Percentiles rank a stretch among this genome's conserved stretches.
Evolutionary conservation across 106 monocot species (phyloP).

Genomic region (Dioscorea dumetorum): DNA sequence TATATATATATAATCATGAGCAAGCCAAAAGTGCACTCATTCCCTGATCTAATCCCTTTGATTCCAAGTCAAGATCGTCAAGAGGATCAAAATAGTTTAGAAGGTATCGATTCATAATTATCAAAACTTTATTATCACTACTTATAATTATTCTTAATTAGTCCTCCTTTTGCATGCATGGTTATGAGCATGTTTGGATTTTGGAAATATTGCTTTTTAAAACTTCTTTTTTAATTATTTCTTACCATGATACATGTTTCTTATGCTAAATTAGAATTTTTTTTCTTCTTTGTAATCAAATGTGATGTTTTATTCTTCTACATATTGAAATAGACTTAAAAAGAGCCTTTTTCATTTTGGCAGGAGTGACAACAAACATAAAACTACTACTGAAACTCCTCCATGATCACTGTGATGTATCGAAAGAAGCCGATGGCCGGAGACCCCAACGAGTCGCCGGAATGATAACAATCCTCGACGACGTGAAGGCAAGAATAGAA

Average conservation of each 20-base stretch:
- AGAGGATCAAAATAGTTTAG: not conserved
- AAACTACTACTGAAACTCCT: slow-evolving; percentile 37
- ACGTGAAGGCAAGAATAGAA: slow-evolving; percentile 31
- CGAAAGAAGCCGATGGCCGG: slow-evolving; percentile 11
- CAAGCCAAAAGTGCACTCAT: not conserved
- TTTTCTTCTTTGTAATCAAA: too few species aligned
- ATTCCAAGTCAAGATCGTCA: not conserved
- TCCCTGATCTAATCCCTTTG: not conserved
- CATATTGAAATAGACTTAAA: too few species aligned
- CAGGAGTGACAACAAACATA: slow-evolving; percentile 33
- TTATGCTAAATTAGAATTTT: not conserved
- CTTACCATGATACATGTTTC: not conserved
- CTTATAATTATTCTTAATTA: too few species aligned
- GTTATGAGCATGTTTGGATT: too few species aligned
- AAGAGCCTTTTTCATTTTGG: too few species aligned
- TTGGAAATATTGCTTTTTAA: too few species aligned
- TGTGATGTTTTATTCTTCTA: too few species aligned
- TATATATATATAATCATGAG: not conserved
- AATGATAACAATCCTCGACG: slow-evolving; percentile 44
- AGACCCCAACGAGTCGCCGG: slow-evolving; percentile 15
- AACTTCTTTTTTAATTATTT: not conserved
- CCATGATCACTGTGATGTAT: slow-evolving; percentile 23
- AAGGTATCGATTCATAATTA: not conserved
- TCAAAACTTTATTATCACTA: too few species aligned
- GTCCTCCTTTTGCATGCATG: not conserved